Base-by-base conservation (phyloP, 768 basidiomycete species). In the Amyloporia xantha region DNA sequence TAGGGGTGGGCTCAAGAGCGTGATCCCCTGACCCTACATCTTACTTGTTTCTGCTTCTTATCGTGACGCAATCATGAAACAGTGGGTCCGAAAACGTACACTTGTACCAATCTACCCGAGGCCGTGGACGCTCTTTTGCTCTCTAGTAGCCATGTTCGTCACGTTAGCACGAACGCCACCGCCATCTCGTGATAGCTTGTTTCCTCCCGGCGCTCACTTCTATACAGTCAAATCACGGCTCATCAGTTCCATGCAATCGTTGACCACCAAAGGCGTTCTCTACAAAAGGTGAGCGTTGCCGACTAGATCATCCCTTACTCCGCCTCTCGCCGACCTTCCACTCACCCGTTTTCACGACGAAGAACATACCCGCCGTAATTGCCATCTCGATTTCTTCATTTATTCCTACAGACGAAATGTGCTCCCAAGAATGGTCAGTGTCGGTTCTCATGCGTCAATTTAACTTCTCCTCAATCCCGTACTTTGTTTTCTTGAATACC, bases 401-500 rank as follows among this genome's bases (percentile, higher is more conserved):
- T n/a, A n/a, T 47, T 33, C 33, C n/a, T 15, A 4, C 13, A 38
- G 21, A 55, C 39, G 26, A 40, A 17, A 63, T 63, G 62, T 63
- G 62, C 40, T 53, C 42, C 37, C 55, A 59, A 51, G 59, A 60
- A 51, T 53, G 56, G 62, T 61, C 39, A 45, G 60, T 46, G 4
- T 26, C 11, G 11, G 26, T 15, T 10, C 23, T 4, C 38, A n/a
- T n/a, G n/a, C n/a, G n/a, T 33, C 13, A 15, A 1, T 15, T 10
- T 24, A 0, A 7, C 13, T n/a, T 3, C 17, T 9, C n/a, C n/a
- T n/a, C n/a, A n/a, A n/a, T n/a, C 20, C 23, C 21, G n/a, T 11
- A n/a, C n/a, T n/a, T n/a, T n/a, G n/a, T n/a, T 49, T 15, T 37
- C 28, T 43, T 28, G 24, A 39, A 19, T 24, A 23, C 33, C 17